A percentile compares a stretch with the other conserved stretches of the same genome.
Conservation (phyloP, 2,329 filamentous ascomycete species). For the Neodidymelliopsis sp. region DNA sequence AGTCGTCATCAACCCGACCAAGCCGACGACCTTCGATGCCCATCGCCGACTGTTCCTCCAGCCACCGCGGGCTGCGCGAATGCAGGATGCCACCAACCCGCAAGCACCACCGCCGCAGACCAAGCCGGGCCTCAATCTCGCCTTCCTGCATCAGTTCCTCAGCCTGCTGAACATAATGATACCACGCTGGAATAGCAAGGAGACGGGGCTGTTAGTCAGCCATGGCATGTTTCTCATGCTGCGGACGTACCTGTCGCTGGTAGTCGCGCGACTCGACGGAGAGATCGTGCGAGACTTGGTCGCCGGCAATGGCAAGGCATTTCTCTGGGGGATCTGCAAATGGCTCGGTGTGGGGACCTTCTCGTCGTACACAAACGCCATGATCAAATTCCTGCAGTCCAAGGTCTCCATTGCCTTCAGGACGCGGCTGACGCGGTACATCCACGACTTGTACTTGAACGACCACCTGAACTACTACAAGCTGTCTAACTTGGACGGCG, state of each 20-base stretch:
- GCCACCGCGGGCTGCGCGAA: constrained; percentile 81
- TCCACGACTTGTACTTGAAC: constrained; percentile 95
- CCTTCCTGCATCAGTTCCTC: constrained; percentile 95
- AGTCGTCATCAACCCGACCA: constrained; percentile 89
- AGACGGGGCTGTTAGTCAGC: constrained; percentile 86
- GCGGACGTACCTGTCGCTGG: constrained; percentile 89
- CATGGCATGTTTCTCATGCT: constrained; percentile 90
- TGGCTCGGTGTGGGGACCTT: constrained; percentile 95
- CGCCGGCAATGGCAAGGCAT: constrained; percentile 88
- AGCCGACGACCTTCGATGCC: constrained; percentile 93
- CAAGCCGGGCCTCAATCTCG: constrained; percentile 92
- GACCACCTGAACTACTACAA: constrained; percentile 97
- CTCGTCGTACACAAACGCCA: constrained; percentile 96
- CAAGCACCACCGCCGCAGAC: constrained; percentile 86
- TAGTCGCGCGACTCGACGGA: constrained; percentile 91
- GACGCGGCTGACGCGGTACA: constrained; percentile 91
- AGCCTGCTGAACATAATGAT: constrained; percentile 98
- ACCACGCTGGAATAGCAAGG: constrained; percentile 92
- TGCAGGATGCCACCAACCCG: constrained; percentile 68
- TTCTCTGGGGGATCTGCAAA: constrained; percentile 88
- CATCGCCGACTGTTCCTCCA: constrained; percentile 93
- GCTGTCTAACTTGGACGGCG: constrained; percentile 88
- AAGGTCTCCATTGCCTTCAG: constrained; percentile 99
- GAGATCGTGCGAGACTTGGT: constrained; percentile 96
- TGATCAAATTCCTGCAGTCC: constrained; percentile 98